Conservation (phyloP, 2,329 filamentous ascomycete species). For the Colletotrichum salicis region DNA sequence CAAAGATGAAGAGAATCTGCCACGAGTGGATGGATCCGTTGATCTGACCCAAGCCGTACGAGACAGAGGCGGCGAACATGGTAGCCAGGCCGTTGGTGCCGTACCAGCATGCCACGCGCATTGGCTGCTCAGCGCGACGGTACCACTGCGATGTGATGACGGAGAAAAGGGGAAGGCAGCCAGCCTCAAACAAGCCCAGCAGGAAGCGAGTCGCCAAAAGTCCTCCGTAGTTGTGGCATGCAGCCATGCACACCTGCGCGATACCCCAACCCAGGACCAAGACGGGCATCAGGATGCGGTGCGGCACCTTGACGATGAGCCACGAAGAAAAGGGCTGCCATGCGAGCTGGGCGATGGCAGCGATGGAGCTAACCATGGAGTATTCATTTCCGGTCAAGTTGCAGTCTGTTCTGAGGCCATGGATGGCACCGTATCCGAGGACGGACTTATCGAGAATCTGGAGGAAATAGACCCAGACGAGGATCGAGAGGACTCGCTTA, state of each 20-base stretch:
- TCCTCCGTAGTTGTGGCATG: constrained; percentile 35
- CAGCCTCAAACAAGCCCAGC: constrained; percentile 38
- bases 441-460: constrained; percentile 69
- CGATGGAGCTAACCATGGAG: constrained; percentile 66
- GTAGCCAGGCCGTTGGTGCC: constrained; percentile 68
- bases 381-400: constrained; percentile 64
- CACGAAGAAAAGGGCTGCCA: constrained; percentile 70
- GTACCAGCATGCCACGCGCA: constrained; percentile 75
- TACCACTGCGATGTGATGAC: constrained; percentile 62
- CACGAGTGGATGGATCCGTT: constrained; percentile 47
- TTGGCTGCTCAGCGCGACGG: constrained; percentile 65
- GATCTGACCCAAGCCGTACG: constrained; percentile 68
- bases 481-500: constrained; percentile 63
- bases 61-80: constrained; percentile 65
- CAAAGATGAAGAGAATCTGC: constrained; percentile 68
- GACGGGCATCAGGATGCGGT: constrained; percentile 66
- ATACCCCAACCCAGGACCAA: constrained; percentile 58
- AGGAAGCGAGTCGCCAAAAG: constrained; percentile 39
- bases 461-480: constrained; percentile 69
- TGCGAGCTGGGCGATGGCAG: constrained; percentile 67
- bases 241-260: constrained; percentile 48
- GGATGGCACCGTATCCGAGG: constrained; percentile 67
- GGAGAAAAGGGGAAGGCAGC: constrained; percentile 56
- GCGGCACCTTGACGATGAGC: constrained; percentile 70
- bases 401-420: constrained; percentile 61